Evolutionary conservation across 257 asterid species (phyloP).

Genomic region (Nicotiana tomentosiformis): DNA sequence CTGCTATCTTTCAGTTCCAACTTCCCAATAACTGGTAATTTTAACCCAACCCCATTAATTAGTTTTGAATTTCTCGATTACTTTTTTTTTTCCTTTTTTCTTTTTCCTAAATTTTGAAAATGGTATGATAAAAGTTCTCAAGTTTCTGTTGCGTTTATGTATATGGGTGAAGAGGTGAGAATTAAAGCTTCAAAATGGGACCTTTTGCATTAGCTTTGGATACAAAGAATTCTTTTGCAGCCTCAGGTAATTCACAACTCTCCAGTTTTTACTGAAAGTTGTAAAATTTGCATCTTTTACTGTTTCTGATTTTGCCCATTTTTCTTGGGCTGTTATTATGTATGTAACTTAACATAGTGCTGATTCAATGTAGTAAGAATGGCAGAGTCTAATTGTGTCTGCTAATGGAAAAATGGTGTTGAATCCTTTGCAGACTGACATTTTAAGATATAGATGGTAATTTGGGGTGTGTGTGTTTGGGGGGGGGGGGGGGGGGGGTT

Average conservation of each 20-base stretch:
- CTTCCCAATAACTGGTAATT: constrained; percentile 2
- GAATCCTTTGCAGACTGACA: not conserved
- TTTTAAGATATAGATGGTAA: not conserved
- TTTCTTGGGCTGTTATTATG: not conserved
- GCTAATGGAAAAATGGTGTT: not conserved
- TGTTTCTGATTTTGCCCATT: not conserved
- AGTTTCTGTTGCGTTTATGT: not conserved
- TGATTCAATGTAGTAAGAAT: not conserved
- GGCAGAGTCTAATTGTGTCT: not conserved
- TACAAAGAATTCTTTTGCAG: constrained; percentile 37
- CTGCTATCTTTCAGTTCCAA: not conserved
- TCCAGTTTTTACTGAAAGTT: not conserved
- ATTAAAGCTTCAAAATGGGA: constrained; percentile 36
- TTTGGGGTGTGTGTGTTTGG: not conserved
- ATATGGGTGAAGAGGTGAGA: not conserved
- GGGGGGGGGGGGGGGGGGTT: not conserved
- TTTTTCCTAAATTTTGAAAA: not conserved
- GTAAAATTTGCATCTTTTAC: not conserved
- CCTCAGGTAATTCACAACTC: constrained; percentile 8
- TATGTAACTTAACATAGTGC: not conserved
- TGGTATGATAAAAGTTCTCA: not conserved
- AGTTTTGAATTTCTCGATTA: not conserved
- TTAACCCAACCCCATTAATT: not conserved
- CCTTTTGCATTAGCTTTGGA: constrained; percentile 62
- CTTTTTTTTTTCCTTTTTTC: too few species aligned